A percentile compares a stretch with the other conserved stretches of the same genome.
Conservation (phyloP, 495 filamentous ascomycete genomes). For the Sphaerosporella brunnea region DNA sequence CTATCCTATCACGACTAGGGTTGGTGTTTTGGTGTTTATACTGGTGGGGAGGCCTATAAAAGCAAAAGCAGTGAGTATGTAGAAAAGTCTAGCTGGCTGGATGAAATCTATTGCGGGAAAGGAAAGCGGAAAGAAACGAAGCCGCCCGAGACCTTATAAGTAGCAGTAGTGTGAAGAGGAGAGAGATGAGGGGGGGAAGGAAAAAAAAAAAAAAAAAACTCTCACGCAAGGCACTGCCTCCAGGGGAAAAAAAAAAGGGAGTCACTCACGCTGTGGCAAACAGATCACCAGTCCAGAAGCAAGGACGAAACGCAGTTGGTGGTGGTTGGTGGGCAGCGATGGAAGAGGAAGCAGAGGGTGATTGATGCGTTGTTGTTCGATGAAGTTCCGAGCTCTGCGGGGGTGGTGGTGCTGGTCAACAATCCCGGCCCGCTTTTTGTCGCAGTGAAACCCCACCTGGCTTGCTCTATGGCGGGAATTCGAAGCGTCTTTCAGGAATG, state of each 20-base stretch:
- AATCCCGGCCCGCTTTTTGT: neutral
- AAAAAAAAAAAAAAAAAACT: neutral
- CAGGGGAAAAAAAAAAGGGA: neutral
- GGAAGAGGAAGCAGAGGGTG: neutral
- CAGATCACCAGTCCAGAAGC: neutral
- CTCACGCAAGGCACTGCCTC: too few relatives aligned
- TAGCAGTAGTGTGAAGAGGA: neutral
- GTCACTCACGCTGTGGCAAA: neutral
- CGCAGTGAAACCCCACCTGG: neutral
- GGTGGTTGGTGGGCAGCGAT: neutral
- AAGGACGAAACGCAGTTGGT: constrained; percentile 5
- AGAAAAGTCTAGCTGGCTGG: neutral
- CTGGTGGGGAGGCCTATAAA: neutral
- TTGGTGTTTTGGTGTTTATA: neutral
- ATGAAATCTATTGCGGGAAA: constrained; percentile 2
- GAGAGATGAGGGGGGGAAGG: neutral
- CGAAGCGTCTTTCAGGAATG: neutral
- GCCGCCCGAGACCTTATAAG: neutral
- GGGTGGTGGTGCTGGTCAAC: neutral
- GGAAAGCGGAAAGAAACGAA: neutral
- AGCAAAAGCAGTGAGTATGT: neutral
- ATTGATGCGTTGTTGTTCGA: constrained; percentile 2
- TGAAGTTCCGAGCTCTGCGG: constrained; percentile 1
- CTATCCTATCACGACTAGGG: neutral
- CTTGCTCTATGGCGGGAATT: neutral